Conservation (phyloP, 2,329 filamentous ascomycete genomes). For the Colletotrichum tropicicola region DNA sequence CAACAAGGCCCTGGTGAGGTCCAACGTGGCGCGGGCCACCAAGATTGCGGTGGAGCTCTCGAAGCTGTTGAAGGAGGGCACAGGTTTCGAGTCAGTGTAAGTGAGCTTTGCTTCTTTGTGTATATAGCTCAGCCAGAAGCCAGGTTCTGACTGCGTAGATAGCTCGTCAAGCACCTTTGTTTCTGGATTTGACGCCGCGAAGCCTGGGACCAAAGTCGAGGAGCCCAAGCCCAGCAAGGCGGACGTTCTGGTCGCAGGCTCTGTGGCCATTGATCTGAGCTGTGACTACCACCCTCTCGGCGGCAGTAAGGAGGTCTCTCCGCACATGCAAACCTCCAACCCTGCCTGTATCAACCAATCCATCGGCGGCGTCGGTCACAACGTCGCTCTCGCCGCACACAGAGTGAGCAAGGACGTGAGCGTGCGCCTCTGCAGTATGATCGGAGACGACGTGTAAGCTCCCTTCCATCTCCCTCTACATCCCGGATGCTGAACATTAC, state of each 20-base stretch:
- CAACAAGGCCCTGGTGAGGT: slow-evolving; percentile 71
- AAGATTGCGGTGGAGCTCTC: slow-evolving; percentile 64
- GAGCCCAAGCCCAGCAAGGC: slow-evolving; percentile 41
- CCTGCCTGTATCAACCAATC: slow-evolving; percentile 82
- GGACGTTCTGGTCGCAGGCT: slow-evolving; percentile 89
- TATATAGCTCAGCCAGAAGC: slow-evolving; percentile 33
- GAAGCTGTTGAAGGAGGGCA: slow-evolving; percentile 30
- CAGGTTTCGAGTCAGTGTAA: slow-evolving; percentile 26
- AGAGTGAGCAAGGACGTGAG: slow-evolving; percentile 66
- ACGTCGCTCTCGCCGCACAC: slow-evolving; percentile 87
- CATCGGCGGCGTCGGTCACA: slow-evolving; percentile 90
- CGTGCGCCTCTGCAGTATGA: slow-evolving; percentile 80
- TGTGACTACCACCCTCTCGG: slow-evolving; percentile 71
- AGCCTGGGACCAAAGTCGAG: neutral
- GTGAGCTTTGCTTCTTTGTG: slow-evolving; percentile 17
- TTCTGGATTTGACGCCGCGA: slow-evolving; percentile 19
- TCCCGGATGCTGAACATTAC: neutral
- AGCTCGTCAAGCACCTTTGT: slow-evolving; percentile 26
- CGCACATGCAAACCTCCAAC: slow-evolving; percentile 82
- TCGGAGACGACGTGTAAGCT: slow-evolving; percentile 79
- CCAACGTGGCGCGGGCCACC: slow-evolving; percentile 64
- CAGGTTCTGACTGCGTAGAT: slow-evolving; percentile 33
- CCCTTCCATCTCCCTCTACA: neutral
- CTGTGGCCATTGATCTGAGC: slow-evolving; percentile 85
- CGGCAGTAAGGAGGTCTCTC: slow-evolving; percentile 38